phyloP scores from a whole-genome alignment of 2,329 filamentous ascomycete genomes.

The Colletotrichum camelliae region DNA sequence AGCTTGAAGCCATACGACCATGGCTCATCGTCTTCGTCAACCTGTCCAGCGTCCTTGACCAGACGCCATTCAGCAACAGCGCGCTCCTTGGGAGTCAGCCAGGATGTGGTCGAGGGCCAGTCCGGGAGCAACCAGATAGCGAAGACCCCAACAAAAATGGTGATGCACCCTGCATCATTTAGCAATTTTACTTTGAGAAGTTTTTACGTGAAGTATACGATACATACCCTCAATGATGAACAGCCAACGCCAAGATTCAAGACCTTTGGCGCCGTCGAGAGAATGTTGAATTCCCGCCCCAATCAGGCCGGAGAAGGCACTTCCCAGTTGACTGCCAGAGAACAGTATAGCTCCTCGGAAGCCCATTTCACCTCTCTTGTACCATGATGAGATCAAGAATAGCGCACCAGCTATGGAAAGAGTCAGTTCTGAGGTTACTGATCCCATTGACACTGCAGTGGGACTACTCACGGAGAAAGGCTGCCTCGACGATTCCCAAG shows the following conservation, averaged over 20 bases:
- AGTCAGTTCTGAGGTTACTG: slow-evolving; percentile 29
- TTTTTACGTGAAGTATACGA: rapidly evolving
- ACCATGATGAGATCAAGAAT: slow-evolving; percentile 45
- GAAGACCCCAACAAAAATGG: slow-evolving; percentile 39
- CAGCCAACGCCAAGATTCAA: slow-evolving; percentile 56
- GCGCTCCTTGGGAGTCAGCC: slow-evolving; percentile 55
- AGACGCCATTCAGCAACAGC: slow-evolving; percentile 57
- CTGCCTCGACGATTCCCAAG: slow-evolving; percentile 38
- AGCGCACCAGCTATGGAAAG: slow-evolving; percentile 46
- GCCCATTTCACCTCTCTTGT: slow-evolving; percentile 53
- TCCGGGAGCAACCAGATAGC: slow-evolving; percentile 49
- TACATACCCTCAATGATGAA: slow-evolving; percentile 50
- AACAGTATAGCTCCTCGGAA: slow-evolving; percentile 42
- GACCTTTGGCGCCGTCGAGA: slow-evolving; percentile 44
- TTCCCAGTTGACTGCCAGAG: slow-evolving; percentile 33
- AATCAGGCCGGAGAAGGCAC: slow-evolving; percentile 34
- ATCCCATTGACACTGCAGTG: rapidly evolving
- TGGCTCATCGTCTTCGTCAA: slow-evolving; percentile 41
- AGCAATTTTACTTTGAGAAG: neutral
- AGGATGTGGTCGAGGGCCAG: slow-evolving; percentile 56
- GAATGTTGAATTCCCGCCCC: slow-evolving; percentile 41
- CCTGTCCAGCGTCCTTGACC: slow-evolving; percentile 50
- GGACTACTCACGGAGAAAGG: neutral
- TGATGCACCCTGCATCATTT: slow-evolving; percentile 24
- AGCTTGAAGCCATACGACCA: slow-evolving; percentile 52